A percentile compares a stretch with the other conserved stretches of the same genome.
Conservation (phyloP, 2,329 filamentous ascomycete species). For the Penicillium sp. region DNA sequence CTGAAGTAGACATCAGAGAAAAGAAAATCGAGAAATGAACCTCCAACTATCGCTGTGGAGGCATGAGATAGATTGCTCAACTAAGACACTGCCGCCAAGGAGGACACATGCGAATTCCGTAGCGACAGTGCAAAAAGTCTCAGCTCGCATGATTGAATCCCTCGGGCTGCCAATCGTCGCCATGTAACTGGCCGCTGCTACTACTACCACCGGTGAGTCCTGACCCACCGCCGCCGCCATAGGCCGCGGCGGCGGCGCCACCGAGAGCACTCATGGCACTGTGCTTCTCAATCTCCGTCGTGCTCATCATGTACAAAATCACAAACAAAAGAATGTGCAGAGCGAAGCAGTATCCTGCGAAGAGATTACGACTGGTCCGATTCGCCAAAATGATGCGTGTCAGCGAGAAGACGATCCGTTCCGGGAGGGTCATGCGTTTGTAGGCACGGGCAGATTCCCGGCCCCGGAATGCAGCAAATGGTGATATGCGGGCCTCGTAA, state of each 20-base stretch:
- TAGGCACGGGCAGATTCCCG: slow-evolving; percentile 86
- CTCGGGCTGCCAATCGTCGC: slow-evolving; percentile 60
- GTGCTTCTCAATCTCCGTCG: slow-evolving; percentile 59
- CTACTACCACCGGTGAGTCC: slow-evolving; percentile 16
- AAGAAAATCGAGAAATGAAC: slow-evolving; percentile 10
- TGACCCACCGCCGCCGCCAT: slow-evolving; percentile 23
- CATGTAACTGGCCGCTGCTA: slow-evolving; percentile 29
- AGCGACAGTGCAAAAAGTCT: not conserved
- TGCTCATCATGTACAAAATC: slow-evolving; percentile 78
- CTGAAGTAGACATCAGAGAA: not conserved
- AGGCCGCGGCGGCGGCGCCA: slow-evolving; percentile 35
- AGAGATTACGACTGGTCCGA: slow-evolving; percentile 83
- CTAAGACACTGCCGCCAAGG: not conserved
- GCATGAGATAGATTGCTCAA: slow-evolving; percentile 5
- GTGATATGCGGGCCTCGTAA: slow-evolving; percentile 92
- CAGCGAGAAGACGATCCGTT: slow-evolving; percentile 82
- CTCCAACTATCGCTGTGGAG: slow-evolving; percentile 13
- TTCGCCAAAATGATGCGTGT: slow-evolving; percentile 88
- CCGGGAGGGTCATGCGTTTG: slow-evolving; percentile 85
- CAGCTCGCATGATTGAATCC: slow-evolving; percentile 42
- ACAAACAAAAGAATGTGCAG: slow-evolving; percentile 83
- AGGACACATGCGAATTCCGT: not conserved
- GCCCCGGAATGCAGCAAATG: slow-evolving; percentile 93
- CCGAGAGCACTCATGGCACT: slow-evolving; percentile 50
- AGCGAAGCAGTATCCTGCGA: slow-evolving; percentile 83